A percentile compares a stretch with the other conserved stretches of the same genome.
phyloP scores from a whole-genome alignment of 257 asterid species.

The Nicotiana sylvestris region DNA sequence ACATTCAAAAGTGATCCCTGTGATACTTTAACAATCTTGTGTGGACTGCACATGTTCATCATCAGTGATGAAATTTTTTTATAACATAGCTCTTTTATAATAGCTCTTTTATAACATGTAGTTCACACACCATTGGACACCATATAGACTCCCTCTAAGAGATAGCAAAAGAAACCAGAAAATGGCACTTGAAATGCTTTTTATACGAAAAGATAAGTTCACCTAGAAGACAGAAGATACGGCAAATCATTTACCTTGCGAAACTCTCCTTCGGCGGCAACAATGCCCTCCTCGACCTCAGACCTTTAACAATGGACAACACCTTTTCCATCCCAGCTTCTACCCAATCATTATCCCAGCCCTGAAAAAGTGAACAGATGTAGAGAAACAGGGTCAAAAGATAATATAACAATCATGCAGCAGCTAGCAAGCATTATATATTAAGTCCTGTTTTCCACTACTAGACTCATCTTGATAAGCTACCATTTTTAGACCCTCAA shows the following conservation, averaged over 20 bases:
- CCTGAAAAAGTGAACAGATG: conserved; percentile 36
- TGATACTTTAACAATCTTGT: not conserved
- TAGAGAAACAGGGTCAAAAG: conserved; percentile 3
- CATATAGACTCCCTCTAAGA: not conserved
- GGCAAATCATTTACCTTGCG: conserved; percentile 43
- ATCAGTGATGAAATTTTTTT: too few relatives aligned
- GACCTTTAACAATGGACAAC: conserved; percentile 59
- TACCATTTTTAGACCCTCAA: not conserved
- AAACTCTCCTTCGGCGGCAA: conserved; percentile 66
- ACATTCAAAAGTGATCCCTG: not conserved
- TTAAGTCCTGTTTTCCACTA: not conserved
- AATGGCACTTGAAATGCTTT: not conserved
- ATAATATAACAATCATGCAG: not conserved
- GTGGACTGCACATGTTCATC: not conserved
- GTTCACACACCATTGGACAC: not conserved
- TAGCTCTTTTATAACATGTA: not conserved
- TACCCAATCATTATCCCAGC: conserved; percentile 64
- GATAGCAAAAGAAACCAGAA: not conserved
- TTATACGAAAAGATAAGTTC: not conserved
- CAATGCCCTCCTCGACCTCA: conserved; percentile 70
- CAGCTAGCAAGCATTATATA: not conserved
- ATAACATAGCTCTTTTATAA: not conserved
- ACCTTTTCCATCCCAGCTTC: conserved; percentile 71
- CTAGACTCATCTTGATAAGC: not conserved
- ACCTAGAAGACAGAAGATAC: not conserved